A percentile compares a stretch with the other conserved stretches of the same genome.
Evolutionary conservation across 2,329 filamentous ascomycete species (phyloP).

Genomic region (Pseudogymnoascus sp.): DNA sequence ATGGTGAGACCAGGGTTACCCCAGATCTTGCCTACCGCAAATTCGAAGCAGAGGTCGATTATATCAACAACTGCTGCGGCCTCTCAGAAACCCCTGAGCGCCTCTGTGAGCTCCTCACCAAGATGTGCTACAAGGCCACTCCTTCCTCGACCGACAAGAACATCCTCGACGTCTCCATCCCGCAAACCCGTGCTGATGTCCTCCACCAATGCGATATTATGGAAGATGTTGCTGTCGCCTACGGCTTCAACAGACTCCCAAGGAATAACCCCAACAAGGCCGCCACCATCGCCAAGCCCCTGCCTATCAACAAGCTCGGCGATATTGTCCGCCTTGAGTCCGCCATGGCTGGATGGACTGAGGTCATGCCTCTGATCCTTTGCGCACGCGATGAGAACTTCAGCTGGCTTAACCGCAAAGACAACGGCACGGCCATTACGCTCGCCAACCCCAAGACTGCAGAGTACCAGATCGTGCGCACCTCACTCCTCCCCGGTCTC

Average conservation of each 20-base stretch:
- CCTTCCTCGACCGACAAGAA: slow-evolving; percentile 64
- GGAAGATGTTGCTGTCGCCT: slow-evolving; percentile 95
- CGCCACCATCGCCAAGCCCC: slow-evolving; percentile 75
- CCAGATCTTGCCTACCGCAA: slow-evolving; percentile 72
- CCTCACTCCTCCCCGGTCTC: slow-evolving; percentile 75
- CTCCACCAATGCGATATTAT: slow-evolving; percentile 97
- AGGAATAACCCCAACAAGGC: slow-evolving; percentile 79
- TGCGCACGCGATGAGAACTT: slow-evolving; percentile 99
- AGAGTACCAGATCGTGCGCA: slow-evolving; percentile 90
- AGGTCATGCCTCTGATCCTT: slow-evolving; percentile 92
- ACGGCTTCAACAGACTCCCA: slow-evolving; percentile 94
- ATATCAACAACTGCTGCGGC: slow-evolving; percentile 89
- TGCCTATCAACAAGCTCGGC: slow-evolving; percentile 87
- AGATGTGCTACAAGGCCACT: slow-evolving; percentile 80
- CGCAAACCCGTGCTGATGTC: slow-evolving; percentile 85
- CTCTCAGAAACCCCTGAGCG: slow-evolving; percentile 65
- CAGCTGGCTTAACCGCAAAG: slow-evolving; percentile 81
- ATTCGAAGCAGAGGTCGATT: slow-evolving; percentile 79
- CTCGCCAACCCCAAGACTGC: slow-evolving; percentile 88
- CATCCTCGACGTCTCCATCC: slow-evolving; percentile 73
- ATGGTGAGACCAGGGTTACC: slow-evolving; percentile 70
- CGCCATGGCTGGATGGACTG: slow-evolving; percentile 91
- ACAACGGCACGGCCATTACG: slow-evolving; percentile 77
- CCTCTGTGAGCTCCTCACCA: slow-evolving; percentile 72
- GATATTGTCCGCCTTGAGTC: slow-evolving; percentile 86